These are phyloP conservation scores for Cladobotryum protrusum DNA, from an alignment of 2,329 filamentous ascomycete species.

Conservation along the genomic window DNA sequence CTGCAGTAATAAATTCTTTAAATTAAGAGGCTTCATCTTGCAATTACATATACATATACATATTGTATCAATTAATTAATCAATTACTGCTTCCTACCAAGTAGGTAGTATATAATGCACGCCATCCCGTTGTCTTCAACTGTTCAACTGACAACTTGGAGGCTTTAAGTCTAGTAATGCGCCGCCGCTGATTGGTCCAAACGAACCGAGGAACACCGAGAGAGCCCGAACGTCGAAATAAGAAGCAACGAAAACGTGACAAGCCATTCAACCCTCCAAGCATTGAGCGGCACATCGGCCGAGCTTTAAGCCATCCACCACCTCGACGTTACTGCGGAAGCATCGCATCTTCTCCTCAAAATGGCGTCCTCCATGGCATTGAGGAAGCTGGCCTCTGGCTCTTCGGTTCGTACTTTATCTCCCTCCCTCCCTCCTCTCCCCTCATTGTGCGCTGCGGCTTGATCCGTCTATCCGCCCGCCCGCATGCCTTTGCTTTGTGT, in stretches of 20 bases:
- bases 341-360: slow-evolving; percentile 25
- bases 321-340: slow-evolving; percentile 24
- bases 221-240: slow-evolving; percentile 8
- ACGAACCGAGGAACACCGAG: slow-evolving; percentile 12
- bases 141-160: background rate
- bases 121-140: too few species aligned
- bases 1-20: too few species aligned
- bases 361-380: slow-evolving; percentile 61
- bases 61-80: too few species aligned
- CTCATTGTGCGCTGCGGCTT: slow-evolving; percentile 8
- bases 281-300: slow-evolving; percentile 4
- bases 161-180: slow-evolving; percentile 2
- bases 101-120: too few species aligned
- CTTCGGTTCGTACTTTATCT: slow-evolving; percentile 43
- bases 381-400: slow-evolving; percentile 52
- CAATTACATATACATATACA: too few species aligned
- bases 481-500: background rate
- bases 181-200: slow-evolving; percentile 9
- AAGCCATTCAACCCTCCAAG: slow-evolving; percentile 8
- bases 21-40: too few species aligned
- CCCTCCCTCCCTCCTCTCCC: slow-evolving; percentile 5
- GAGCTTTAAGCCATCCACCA: slow-evolving; percentile 16
- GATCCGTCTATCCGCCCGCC: slow-evolving; percentile 10
- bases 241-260: slow-evolving; percentile 12
- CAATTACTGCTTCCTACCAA: too few species aligned